Percentiles rank a stretch among this genome's conserved stretches.
Conservation (phyloP, 768 basidiomycete species). For the Agaricus blazei region DNA sequence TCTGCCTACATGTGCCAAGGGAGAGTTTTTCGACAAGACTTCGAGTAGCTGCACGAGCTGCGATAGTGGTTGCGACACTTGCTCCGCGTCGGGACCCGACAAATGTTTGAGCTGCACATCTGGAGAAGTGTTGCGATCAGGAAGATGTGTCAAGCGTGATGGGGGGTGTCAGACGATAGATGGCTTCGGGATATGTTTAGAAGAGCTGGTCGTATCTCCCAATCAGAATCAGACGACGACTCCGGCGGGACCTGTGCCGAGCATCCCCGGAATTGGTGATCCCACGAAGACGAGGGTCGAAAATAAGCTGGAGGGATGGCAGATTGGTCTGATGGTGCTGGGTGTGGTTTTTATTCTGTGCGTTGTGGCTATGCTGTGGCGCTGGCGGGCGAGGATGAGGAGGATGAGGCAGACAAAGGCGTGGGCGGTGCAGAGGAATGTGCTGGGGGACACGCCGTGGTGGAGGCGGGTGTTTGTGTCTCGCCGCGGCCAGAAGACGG, state of each 20-base stretch:
- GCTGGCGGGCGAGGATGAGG: conserved; percentile 62
- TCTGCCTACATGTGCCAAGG: conserved; percentile 68
- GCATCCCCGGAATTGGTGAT: conserved; percentile 52
- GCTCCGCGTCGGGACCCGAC: conserved; percentile 60
- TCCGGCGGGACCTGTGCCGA: conserved; percentile 41
- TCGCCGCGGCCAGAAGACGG: conserved; percentile 34
- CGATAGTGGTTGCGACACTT: conserved; percentile 75
- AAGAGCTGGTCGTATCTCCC: conserved; percentile 60
- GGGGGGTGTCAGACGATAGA: conserved; percentile 52
- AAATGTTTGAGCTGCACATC: conserved; percentile 74
- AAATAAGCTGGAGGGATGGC: conserved; percentile 66
- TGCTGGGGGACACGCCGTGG: conserved; percentile 42
- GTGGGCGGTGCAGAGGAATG: conserved; percentile 62
- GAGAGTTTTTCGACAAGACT: conserved; percentile 67
- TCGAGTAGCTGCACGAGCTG: conserved; percentile 64
- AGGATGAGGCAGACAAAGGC: conserved; percentile 60
- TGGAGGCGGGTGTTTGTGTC: conserved; percentile 52
- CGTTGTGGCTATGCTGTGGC: conserved; percentile 65
- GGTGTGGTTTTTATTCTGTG: conserved; percentile 65
- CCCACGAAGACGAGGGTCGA: conserved; percentile 33
- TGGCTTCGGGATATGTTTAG: conserved; percentile 74
- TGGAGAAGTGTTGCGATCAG: conserved; percentile 57
- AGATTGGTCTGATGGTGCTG: conserved; percentile 79
- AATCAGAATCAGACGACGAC: conserved; percentile 38
- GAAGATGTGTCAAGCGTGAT: conserved; percentile 57